Conservation (phyloP, 2,329 filamentous ascomycete species). For the Colletotrichum orchidophilum region DNA sequence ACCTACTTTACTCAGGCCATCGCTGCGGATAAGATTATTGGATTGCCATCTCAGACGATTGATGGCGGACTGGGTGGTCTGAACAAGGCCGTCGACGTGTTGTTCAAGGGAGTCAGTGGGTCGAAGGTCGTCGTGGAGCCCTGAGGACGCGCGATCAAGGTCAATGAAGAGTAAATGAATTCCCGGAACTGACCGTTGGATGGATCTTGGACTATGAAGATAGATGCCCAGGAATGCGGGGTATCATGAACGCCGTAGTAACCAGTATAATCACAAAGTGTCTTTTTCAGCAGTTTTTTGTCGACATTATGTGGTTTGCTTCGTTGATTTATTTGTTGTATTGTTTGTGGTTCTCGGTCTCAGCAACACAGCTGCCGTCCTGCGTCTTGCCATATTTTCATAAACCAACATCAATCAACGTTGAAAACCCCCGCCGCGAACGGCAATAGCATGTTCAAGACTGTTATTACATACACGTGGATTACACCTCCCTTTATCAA, state of each 20-base stretch:
- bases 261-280: not conserved
- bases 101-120: slow-evolving; percentile 16
- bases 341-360: not conserved
- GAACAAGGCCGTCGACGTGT: slow-evolving; percentile 12
- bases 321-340: not conserved
- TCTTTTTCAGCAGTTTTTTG: not conserved
- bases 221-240: no score
- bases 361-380: not conserved
- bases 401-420: not conserved
- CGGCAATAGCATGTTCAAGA: not conserved
- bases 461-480: slow-evolving; percentile 14
- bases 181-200: no score
- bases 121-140: slow-evolving; percentile 16
- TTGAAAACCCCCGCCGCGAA: not conserved
- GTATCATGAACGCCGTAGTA: not conserved
- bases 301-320: not conserved
- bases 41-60: not conserved
- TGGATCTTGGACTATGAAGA: no score
- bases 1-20: slow-evolving; percentile 16
- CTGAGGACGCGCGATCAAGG: not conserved
- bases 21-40: not conserved
- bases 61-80: slow-evolving; percentile 1
- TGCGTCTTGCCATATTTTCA: not conserved
- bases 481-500: slow-evolving; percentile 1
- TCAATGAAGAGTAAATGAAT: no score